phyloP scores from a whole-genome alignment of 257 asterid genomes.

The Scutellaria baicalensis region DNA sequence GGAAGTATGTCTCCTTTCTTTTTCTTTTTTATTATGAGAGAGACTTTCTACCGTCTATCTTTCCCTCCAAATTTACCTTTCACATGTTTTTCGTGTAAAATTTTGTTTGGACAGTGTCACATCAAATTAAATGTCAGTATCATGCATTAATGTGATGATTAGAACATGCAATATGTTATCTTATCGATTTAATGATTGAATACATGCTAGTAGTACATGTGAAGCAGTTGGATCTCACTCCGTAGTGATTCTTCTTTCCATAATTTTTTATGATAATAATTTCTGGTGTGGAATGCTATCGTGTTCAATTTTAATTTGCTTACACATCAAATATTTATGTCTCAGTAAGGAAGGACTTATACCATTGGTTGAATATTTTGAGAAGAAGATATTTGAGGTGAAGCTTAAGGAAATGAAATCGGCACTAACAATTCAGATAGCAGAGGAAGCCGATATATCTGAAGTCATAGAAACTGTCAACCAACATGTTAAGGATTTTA shows the following conservation, averaged over 20 bases:
- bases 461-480: conserved; percentile 92
- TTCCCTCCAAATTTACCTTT: background rate
- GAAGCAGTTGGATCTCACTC: no score
- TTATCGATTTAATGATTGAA: no score
- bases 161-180: no score
- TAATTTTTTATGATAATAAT: background rate
- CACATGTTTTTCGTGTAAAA: background rate
- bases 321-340: background rate
- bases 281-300: background rate
- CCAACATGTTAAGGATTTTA: conserved; percentile 87
- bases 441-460: conserved; percentile 70
- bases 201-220: no score
- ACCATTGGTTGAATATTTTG: conserved; percentile 68
- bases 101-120: background rate
- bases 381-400: conserved; percentile 80
- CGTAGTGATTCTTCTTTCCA: no score
- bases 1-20: background rate
- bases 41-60: background rate
- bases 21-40: background rate
- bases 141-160: no score
- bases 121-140: background rate
- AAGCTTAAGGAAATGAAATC: conserved; percentile 85
- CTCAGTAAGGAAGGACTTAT: conserved; percentile 75
- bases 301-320: background rate
- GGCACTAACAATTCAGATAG: conserved; percentile 70